Base-by-base conservation (phyloP, 441 rosid species). In the Pelargonium myrrhifolium region DNA sequence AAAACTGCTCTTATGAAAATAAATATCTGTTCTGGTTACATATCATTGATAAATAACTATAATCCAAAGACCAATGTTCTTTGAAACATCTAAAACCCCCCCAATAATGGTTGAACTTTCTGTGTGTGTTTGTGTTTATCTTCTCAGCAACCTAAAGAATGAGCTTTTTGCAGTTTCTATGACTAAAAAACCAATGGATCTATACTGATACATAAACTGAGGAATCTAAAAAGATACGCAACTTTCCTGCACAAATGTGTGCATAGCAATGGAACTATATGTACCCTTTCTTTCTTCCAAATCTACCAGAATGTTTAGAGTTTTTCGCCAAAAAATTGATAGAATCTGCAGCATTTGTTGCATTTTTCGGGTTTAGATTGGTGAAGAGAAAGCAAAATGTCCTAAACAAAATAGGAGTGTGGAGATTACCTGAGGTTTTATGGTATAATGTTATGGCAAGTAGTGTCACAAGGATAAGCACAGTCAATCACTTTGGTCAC, bases 381-480 rank as follows among this genome's bases (percentile, higher is more conserved):
- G 26, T 7, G 60, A 55, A 55, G 60, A 20, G 0, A 53, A 24
- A 6, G 20, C 56, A n/a, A 51, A 15, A 51, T n/a, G 56, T 51
- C 20, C 56, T 4, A 18, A 12, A 24, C 9, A 42, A 40, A 0
- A 31, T 14, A 66, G 11, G 24, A 9, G 14, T 1, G 20, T 24
- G 67, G 42, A 49, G 47, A 53, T 28, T 77, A 74, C 83, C 84
- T 70, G 67, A 56, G 67, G 40, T 37, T 11, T 65, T 78, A 63
- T n/a, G 90, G 86, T 59, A 86, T 81, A 65, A 86, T 87, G 80
- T 88, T 80, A 72, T 80, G 93, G 78, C 90, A 88, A 3, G 86
- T 81, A 51, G 67, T 62, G 49, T 86, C 89, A 62, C 93, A 88
- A 26, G 93, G 93, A 77, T 86, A 88, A 64, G 86, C 81, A 39